Evolutionary conservation across 192 early-diverging fungal genomes (phyloP).

Genomic region (Coemansia sp.): DNA sequence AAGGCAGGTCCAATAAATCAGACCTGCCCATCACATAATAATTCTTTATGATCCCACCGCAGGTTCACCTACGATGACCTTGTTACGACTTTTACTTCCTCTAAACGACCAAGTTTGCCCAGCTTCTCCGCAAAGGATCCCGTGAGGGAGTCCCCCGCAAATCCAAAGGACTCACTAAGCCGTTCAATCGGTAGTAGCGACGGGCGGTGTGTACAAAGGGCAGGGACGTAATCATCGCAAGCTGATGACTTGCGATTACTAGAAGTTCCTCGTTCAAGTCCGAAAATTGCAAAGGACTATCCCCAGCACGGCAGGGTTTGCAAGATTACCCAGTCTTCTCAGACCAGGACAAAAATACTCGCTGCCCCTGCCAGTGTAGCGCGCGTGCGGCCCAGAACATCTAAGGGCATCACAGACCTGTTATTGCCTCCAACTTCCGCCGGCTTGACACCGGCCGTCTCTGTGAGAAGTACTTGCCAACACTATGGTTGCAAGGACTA

Average conservation of each 20-base stretch:
- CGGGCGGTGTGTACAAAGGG: conserved; percentile 76
- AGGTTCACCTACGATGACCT: conserved; percentile 78
- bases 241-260: conserved; percentile 79
- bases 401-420: conserved; percentile 85
- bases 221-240: conserved; percentile 79
- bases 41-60: conserved; percentile 62
- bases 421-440: conserved; percentile 78
- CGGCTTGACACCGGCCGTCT: conserved; percentile 63
- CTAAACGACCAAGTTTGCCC: conserved; percentile 83
- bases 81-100: conserved; percentile 88
- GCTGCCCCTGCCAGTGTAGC: conserved; percentile 75
- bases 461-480: conserved; percentile 57
- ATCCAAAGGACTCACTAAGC: conserved; percentile 78
- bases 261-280: conserved; percentile 79
- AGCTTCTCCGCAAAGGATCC: conserved; percentile 56
- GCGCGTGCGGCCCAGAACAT: conserved; percentile 82
- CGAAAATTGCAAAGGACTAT: conserved; percentile 79
- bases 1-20: not conserved
- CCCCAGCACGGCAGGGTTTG: conserved; percentile 76
- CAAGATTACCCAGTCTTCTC: conserved; percentile 65
- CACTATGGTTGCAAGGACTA: conserved; percentile 56
- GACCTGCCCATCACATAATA: not conserved
- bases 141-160: conserved; percentile 38
- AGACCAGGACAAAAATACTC: conserved; percentile 59
- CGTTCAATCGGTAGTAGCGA: conserved; percentile 83